Percentiles rank a stretch among this genome's conserved stretches.
Evolutionary conservation across 2,329 filamentous ascomycete species (phyloP).

Genomic region (Penicillium sp.): DNA sequence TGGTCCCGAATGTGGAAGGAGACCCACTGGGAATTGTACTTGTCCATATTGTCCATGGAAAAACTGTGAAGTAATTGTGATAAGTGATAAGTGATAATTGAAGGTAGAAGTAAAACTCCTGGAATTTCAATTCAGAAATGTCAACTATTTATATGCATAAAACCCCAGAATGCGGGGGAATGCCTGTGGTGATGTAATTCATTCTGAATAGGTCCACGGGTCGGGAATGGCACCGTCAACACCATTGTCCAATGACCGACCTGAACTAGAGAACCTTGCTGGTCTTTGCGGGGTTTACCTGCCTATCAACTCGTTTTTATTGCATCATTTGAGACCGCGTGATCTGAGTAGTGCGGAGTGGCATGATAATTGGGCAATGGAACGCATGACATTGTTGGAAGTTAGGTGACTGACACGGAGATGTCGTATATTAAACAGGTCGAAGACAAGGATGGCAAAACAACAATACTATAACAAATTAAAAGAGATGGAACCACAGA

Average conservation of each 20-base stretch:
- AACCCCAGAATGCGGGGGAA: conserved; percentile 2
- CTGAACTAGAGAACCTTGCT: background rate
- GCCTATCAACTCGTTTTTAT: background rate
- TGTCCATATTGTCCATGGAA: conserved; percentile 12
- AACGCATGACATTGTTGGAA: background rate
- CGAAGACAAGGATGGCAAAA: background rate
- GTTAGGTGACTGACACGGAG: background rate
- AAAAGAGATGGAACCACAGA: background rate
- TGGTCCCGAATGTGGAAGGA: conserved; percentile 31
- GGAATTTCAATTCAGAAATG: background rate
- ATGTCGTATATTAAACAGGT: background rate
- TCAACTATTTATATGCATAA: background rate
- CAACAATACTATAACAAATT: background rate
- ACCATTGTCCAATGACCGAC: background rate
- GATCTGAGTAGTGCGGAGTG: background rate
- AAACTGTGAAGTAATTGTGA: background rate
- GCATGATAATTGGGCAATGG: conserved; percentile 1
- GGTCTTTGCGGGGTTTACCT: background rate
- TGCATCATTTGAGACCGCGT: background rate
- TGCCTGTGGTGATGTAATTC: conserved; percentile 7
- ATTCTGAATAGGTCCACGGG: background rate
- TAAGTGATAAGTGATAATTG: background rate
- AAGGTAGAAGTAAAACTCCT: background rate
- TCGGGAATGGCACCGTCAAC: background rate
- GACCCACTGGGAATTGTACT: conserved; percentile 30